These are phyloP conservation scores for Trichosporon asahii DNA, from an alignment of 1,284 basidiomycete genomes.

Conservation along the genomic window DNA sequence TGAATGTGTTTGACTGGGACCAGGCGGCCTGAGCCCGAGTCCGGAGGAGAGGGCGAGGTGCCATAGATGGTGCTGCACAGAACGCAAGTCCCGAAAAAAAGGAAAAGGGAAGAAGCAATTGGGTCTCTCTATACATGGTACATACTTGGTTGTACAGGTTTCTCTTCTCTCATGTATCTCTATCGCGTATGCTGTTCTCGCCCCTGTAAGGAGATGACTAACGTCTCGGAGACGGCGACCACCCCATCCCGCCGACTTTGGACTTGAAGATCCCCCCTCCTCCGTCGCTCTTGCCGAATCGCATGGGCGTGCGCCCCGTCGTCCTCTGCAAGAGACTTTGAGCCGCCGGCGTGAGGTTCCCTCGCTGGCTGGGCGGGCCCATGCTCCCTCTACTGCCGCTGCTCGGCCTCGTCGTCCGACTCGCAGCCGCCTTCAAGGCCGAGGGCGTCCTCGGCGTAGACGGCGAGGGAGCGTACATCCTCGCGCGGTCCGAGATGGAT, in stretches of 20 bases:
- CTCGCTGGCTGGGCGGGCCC: slow-evolving; percentile 64
- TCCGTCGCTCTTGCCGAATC: slow-evolving; percentile 61
- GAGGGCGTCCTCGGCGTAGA: slow-evolving; percentile 52
- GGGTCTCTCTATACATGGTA: not conserved
- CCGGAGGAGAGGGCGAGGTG: not conserved
- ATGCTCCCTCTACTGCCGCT: slow-evolving; percentile 53
- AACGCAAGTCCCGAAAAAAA: too few species aligned
- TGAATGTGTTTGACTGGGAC: slow-evolving; percentile 8
- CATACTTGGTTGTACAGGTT: not conserved
- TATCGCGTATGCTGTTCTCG: too few species aligned
- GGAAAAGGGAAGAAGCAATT: not conserved
- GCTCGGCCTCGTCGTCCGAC: slow-evolving; percentile 23
- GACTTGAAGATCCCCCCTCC: slow-evolving; percentile 59
- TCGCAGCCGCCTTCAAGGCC: slow-evolving; percentile 43
- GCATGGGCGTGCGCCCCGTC: slow-evolving; percentile 60
- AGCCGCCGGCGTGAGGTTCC: slow-evolving; percentile 76
- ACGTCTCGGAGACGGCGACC: slow-evolving; percentile 12
- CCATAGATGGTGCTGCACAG: too few species aligned
- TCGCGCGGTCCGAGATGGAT: slow-evolving; percentile 48
- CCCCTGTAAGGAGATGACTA: not conserved
- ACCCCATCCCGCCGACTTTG: slow-evolving; percentile 13
- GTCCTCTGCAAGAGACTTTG: slow-evolving; percentile 68
- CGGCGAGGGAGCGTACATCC: slow-evolving; percentile 60
- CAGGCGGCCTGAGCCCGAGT: not conserved
- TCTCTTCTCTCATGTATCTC: not conserved